A percentile compares a stretch with the other conserved stretches of the same genome.
Conservation (phyloP, 2,329 filamentous ascomycete genomes). For the Didymella lethalis region DNA sequence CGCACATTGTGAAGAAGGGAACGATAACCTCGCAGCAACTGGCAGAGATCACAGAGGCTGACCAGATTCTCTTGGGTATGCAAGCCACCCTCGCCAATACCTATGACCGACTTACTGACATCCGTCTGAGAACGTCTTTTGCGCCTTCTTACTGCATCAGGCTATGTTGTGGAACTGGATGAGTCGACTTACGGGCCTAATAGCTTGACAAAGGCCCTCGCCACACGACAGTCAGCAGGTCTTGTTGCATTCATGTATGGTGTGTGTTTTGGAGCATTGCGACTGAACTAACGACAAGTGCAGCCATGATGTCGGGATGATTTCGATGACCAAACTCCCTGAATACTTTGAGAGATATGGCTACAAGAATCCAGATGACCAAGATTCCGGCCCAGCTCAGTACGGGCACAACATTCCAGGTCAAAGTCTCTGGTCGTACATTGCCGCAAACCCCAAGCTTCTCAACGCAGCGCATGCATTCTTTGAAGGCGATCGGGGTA, state of each 20-base stretch:
- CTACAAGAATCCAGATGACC: conserved; percentile 34
- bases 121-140: conserved; percentile 5
- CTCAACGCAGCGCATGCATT: conserved; percentile 8
- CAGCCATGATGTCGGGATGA: conserved; percentile 10
- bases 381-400: conserved; percentile 34
- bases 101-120: neutral
- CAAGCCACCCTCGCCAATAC: neutral
- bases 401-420: conserved; percentile 11
- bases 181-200: conserved; percentile 6
- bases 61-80: conserved; percentile 13
- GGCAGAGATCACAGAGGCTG: conserved; percentile 3
- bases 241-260: conserved; percentile 12
- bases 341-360: conserved; percentile 29
- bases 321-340: conserved; percentile 24
- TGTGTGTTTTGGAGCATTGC: neutral
- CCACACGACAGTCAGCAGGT: conserved; percentile 8
- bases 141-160: conserved; percentile 9
- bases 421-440: conserved; percentile 1
- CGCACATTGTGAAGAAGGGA: conserved; percentile 7
- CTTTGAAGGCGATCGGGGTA: conserved; percentile 18
- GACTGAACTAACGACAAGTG: neutral
- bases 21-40: conserved; percentile 10
- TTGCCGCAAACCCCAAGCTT: conserved; percentile 8
- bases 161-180: conserved; percentile 12
- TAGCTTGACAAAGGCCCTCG: conserved; percentile 5